Evolutionary conservation across 148 eudicot genomes (phyloP), one percentile per base, ranked within the genome.

Genomic region (Diospyros kaki): DNA sequence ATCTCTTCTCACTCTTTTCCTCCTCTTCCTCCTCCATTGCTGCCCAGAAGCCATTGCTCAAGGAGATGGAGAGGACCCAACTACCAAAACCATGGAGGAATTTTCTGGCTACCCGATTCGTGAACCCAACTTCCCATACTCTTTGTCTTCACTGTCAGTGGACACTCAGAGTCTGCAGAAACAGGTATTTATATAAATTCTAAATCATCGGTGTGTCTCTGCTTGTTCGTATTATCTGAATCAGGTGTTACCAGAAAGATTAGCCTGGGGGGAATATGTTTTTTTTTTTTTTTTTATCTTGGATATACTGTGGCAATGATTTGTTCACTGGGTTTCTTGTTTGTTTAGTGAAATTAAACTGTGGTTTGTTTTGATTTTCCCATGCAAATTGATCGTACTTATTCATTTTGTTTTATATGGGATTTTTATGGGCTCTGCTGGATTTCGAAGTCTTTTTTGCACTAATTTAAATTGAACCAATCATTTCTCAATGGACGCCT

Each of bases 21-120:
- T 59, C 38, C 18, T 76, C 4, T 45, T 58, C 10, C 18, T 72
- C 52, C 10, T 56, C 43, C 78, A 42, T n/a, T 10, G 54, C 51
- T 58, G 63, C 64, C 48, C 54, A 43, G 51, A 9, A 46, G 62
- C 75, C 66, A 71, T 2, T 65, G 66, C 80, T 9, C 56, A 74
- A 39, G 51, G 58, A 41, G 69, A 56, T 69, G 83, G 74, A 52
- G 82, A 84, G 39, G 97, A 89, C 82, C 82, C 84, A 65, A 77
- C 82, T 13, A 77, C 62, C 77, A 89, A 81, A 81, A 92, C 84
- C 54, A 92, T 90, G 97, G 87, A 90, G 77, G 84, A 83, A 50
- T 92, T 92, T 61, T 89, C 97, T 59, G 97, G 97, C 41, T 88
- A 84, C 79, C 90, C 80, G 45, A 55, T 83, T 88, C 84, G 79